Percentiles rank a stretch among this genome's conserved stretches.
Evolutionary conservation across 345 rosid genomes (phyloP).

Genomic region (Mercurialis annua): DNA sequence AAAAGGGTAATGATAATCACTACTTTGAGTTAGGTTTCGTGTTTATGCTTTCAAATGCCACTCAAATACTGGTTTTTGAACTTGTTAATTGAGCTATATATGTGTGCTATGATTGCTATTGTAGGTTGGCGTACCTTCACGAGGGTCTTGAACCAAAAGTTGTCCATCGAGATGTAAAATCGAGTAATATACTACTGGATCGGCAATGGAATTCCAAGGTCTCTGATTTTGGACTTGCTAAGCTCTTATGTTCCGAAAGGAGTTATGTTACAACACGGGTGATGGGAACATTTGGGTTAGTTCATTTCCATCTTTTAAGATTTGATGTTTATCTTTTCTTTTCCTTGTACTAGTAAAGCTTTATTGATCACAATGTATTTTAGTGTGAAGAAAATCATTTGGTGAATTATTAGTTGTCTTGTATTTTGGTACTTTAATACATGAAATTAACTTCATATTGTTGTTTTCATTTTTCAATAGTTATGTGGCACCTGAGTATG

Average conservation of each 20-base stretch:
- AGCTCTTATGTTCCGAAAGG: conserved; percentile 74
- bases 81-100: not conserved
- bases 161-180: conserved; percentile 89
- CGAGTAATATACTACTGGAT: conserved; percentile 87
- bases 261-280: conserved; percentile 91
- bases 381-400: not conserved
- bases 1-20: conserved; percentile 56
- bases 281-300: conserved; percentile 97
- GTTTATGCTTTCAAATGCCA: not conserved
- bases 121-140: conserved; percentile 92
- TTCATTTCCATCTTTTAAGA: conserved; percentile 14
- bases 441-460: conserved; percentile 10
- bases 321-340: not conserved
- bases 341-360: not conserved
- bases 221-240: conserved; percentile 97
- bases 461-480: conserved; percentile 46
- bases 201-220: conserved; percentile 86
- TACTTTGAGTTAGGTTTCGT: not conserved
- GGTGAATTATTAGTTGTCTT: not conserved
- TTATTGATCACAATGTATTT: conserved; percentile 1
- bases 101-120: conserved; percentile 3
- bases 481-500: conserved; percentile 97
- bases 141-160: conserved; percentile 99
- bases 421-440: not conserved
- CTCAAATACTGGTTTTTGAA: not conserved